Percentiles rank a stretch among this genome's conserved stretches.
phyloP scores from a whole-genome alignment of 2,329 filamentous ascomycete genomes.

The Verticillium nubilum region DNA sequence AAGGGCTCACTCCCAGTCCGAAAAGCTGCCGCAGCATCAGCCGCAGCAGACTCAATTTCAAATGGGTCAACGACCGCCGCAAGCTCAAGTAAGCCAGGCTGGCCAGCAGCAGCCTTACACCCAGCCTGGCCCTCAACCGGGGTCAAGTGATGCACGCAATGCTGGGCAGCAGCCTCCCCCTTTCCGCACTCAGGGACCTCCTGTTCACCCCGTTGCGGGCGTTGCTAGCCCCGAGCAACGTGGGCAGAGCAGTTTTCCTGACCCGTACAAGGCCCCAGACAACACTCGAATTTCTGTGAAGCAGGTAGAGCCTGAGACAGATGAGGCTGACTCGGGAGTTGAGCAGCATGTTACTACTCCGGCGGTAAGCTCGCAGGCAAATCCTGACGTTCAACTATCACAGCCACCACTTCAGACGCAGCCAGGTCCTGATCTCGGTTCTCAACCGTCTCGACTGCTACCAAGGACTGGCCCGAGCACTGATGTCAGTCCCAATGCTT shows the following conservation, averaged over 20 bases:
- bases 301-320: not conserved
- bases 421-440: not conserved
- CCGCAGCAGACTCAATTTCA: not conserved
- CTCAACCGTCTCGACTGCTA: not conserved
- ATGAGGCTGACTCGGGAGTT: not conserved
- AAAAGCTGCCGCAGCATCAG: not conserved
- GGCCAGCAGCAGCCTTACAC: not conserved
- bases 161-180: conserved; percentile 2
- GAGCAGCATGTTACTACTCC: not conserved
- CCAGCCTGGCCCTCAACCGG: not conserved
- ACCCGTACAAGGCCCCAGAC: not conserved
- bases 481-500: not conserved
- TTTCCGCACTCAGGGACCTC: not conserved
- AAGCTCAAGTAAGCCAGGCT: not conserved
- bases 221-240: not conserved
- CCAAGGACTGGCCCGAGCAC: not conserved
- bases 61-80: not conserved
- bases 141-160: not conserved
- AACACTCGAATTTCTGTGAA: not conserved
- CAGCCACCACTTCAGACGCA: not conserved
- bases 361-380: not conserved
- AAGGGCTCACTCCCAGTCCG: conserved; percentile 4
- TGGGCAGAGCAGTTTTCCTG: not conserved
- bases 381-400: not conserved
- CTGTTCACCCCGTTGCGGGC: not conserved